Conservation (phyloP, 1,139 yeast genomes). For the Geotrichum phurueaensis region DNA sequence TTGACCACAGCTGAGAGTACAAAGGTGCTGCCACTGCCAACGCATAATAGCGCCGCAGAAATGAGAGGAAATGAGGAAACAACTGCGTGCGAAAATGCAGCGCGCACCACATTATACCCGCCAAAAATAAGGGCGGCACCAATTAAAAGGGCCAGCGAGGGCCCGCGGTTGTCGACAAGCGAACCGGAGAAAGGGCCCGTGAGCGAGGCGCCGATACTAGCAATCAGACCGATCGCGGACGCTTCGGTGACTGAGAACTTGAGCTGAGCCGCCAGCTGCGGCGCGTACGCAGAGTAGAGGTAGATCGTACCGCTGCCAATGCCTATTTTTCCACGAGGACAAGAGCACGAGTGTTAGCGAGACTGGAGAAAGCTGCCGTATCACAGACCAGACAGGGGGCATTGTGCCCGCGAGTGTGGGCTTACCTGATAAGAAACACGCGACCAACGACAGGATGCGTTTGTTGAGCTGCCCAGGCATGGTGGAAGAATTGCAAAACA, state of each 20-base stretch:
- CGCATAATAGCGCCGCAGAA: constrained; percentile 26
- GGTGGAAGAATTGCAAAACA: not conserved
- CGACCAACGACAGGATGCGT: constrained; percentile 23
- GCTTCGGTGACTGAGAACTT: constrained; percentile 50
- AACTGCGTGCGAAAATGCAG: constrained; percentile 23
- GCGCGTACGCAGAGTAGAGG: constrained; percentile 54
- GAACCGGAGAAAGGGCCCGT: constrained; percentile 52
- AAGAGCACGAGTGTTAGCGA: not conserved
- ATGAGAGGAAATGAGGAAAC: constrained; percentile 22
- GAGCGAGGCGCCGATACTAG: constrained; percentile 51
- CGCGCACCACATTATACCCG: constrained; percentile 28
- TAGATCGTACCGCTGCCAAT: constrained; percentile 54
- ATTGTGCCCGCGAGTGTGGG: not conserved
- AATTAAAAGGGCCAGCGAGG: constrained; percentile 40
- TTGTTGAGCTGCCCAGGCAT: not conserved
- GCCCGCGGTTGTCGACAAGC: constrained; percentile 50
- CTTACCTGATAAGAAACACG: constrained; percentile 32
- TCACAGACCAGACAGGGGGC: not conserved
- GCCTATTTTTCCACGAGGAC: not conserved
- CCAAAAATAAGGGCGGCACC: constrained; percentile 28
- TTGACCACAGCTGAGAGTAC: constrained; percentile 34
- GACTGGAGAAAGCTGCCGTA: not conserved
- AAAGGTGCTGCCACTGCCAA: constrained; percentile 33
- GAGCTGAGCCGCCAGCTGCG: constrained; percentile 50
- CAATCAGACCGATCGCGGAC: constrained; percentile 49